A percentile compares a stretch with the other conserved stretches of the same genome.
phyloP scores from a whole-genome alignment of 2,329 filamentous ascomycete species.

The Epichloe festucae region DNA sequence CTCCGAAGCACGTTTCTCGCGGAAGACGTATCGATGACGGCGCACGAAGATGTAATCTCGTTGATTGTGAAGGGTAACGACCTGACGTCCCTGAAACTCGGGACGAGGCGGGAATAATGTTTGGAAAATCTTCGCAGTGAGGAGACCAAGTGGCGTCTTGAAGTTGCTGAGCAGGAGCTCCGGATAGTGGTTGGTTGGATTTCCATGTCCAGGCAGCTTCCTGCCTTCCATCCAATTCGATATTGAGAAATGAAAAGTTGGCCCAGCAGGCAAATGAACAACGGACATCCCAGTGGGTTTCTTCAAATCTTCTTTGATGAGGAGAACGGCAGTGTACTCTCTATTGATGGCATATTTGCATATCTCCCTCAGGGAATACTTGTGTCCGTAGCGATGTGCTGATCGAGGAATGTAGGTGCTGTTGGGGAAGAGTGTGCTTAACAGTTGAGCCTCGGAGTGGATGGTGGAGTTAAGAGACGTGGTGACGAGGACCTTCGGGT shows the following conservation, averaged over 20 bases:
- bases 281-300: constrained; percentile 70
- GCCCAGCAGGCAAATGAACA: constrained; percentile 70
- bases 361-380: constrained; percentile 88
- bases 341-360: constrained; percentile 70
- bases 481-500: constrained; percentile 82
- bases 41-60: constrained; percentile 92
- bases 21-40: constrained; percentile 82
- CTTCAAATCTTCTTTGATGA: constrained; percentile 85
- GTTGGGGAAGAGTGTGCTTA: constrained; percentile 78
- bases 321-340: constrained; percentile 69
- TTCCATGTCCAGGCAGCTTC: constrained; percentile 76
- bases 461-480: constrained; percentile 82
- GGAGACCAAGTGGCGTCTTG: constrained; percentile 76
- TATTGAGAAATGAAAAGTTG: constrained; percentile 86
- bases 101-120: constrained; percentile 54
- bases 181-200: constrained; percentile 78
- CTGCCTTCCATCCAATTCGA: constrained; percentile 84
- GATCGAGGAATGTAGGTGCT: constrained; percentile 76
- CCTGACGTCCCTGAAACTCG: constrained; percentile 74
- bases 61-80: constrained; percentile 88
- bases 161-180: constrained; percentile 92
- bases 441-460: constrained; percentile 66
- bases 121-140: constrained; percentile 72
- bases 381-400: constrained; percentile 71
- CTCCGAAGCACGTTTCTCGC: constrained; percentile 75